A percentile compares a stretch with the other conserved stretches of the same genome.
Conservation (phyloP, 2,329 filamentous ascomycete genomes). For the Onygena corvina region DNA sequence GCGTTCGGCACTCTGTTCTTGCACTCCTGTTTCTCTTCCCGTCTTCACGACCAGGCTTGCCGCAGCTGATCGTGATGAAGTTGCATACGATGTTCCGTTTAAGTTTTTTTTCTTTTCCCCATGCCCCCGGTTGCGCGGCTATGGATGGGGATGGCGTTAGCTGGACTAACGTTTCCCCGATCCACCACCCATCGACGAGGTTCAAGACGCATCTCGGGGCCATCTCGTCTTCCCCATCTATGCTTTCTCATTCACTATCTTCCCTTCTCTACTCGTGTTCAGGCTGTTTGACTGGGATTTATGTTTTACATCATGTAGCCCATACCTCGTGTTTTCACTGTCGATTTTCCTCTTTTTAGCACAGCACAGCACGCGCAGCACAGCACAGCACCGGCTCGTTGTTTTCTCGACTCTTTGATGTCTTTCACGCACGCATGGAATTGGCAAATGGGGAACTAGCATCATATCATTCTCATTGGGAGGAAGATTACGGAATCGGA, state of each 20-base stretch:
- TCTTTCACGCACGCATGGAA: not conserved
- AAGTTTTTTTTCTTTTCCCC: not conserved
- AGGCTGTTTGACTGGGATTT: not conserved
- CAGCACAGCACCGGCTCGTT: not conserved
- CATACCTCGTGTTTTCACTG: not conserved
- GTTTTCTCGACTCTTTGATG: not conserved
- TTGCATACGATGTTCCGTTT: not conserved
- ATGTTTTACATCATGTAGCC: slow-evolving; percentile 1
- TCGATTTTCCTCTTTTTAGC: slow-evolving; percentile 1
- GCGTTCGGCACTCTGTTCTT: not conserved
- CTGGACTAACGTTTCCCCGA: slow-evolving; percentile 6
- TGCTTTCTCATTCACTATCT: too few species aligned
- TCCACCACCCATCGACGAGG: not conserved
- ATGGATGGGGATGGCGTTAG: slow-evolving; percentile 2
- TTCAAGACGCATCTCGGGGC: not conserved
- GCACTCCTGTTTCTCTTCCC: not conserved
- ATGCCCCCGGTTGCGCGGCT: not conserved
- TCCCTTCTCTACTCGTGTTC: not conserved
- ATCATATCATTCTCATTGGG: slow-evolving; percentile 7
- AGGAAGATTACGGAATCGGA: slow-evolving; percentile 5
- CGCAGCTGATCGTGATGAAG: not conserved
- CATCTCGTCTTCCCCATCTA: not conserved
- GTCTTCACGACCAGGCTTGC: not conserved
- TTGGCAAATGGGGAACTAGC: slow-evolving; percentile 6
- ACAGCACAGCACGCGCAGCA: slow-evolving; percentile 4